Evolutionary conservation across 176 grass and related monocot genomes (phyloP), one percentile per base, ranked within the genome.

Genomic region (Phragmites australis): DNA sequence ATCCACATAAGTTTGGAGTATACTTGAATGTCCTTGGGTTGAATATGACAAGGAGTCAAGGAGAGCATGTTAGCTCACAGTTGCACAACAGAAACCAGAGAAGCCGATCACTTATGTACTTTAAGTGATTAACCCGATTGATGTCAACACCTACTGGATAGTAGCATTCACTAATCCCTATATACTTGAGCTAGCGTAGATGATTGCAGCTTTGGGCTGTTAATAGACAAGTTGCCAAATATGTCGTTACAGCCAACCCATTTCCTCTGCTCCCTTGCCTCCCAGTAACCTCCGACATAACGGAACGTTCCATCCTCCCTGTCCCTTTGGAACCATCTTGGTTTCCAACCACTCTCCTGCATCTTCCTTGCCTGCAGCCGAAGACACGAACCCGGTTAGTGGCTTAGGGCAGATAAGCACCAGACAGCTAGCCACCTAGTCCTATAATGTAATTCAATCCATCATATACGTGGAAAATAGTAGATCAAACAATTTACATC

Each of bases 311-410:
- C 85, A 25, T 78, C 69, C 70, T 90, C 67, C 0, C 43, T 83
- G 60, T 84, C 90, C 84, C 66, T 96, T 73, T 66, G 52, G 72
- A 96, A 96, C 93, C 93, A 96, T 86, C 75, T 92, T 54, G 93
- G 93, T 62, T 90, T 87, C 93, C 93, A 96, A 17, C 93, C 93
- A 86, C 78, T 92, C 75, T 96, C 93, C 87, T 96, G 93, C 84
- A 92, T 88, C 58, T 86, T 96, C 81, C 90, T 96, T 69, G 93
- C 88, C 93, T 96, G 85, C 80, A 84, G 10, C 85, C 2, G 7
- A 69, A 72, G 43, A 84, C 62, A 69, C 12, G 4, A 9, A 5
- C 12, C 50, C 31, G 73, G 18, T 78, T 27, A 74, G 56, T 37
- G 14, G 73, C 14, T 78, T 27, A 74, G 56, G 45, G 14, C n/a